Evolutionary conservation across 1,284 basidiomycete species (phyloP), one percentile per base, ranked within the genome.

Genomic region (Laetiporus sulphureus): DNA sequence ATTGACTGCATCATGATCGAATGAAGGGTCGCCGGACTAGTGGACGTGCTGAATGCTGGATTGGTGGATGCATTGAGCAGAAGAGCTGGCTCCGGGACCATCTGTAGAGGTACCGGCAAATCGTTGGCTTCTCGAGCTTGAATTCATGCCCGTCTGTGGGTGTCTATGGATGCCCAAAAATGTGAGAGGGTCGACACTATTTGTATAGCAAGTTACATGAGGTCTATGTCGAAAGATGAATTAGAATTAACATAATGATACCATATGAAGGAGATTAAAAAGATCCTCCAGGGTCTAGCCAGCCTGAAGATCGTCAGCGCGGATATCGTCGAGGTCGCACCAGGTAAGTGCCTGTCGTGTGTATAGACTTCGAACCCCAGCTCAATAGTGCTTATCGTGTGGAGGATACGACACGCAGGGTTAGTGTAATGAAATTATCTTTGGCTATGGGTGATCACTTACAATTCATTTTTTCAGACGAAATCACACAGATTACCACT

Each of bases 81-180:
- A n/a, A n/a, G n/a, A n/a, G n/a, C n/a, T 16, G 48, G 50, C 32
- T 57, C 44, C 20, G 33, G 36, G n/a, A 42, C 41, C 21, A 57
- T 43, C 4, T 57, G 55, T 10, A 57, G 42, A n/a, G 56, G 34
- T 3, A 55, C 44, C 3, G 59, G 49, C 21, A 13, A 1, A 37
- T 10, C 2, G 40, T 5, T 1, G 64, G 64, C 30, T 70, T 41
- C 4, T 62, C 55, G 49, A 75, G 73, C 46, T 71, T 73, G 49
- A 75, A 77, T 19, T 77, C 71, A 72, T 77, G 88, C 41, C 81
- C 77, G 47, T 89, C 82, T 2, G 83, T 83, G 1, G 82, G 69
- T n/a, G n/a, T n/a, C n/a, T n/a, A n/a, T n/a, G n/a, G n/a, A n/a
- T 22, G 73, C 69, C 81, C 82, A 1, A 31, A 60, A 57, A 15